These are phyloP conservation scores for Echium plantagineum DNA, from an alignment of 257 asterid genomes.

Conservation along the genomic window DNA sequence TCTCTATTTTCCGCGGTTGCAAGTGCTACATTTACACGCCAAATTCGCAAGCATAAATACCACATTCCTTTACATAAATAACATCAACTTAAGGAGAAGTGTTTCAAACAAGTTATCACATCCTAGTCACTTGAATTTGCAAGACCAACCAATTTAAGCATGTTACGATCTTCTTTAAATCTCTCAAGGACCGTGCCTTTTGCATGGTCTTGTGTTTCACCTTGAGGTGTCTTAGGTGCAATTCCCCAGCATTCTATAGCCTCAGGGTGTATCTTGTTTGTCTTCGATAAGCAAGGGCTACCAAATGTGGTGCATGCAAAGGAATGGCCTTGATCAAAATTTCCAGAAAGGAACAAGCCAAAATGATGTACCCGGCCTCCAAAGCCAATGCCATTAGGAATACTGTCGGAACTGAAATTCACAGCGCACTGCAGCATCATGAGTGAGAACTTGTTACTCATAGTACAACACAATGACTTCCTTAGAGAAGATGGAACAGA, in stretches of 20 bases:
- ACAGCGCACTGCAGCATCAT: conserved; percentile 64
- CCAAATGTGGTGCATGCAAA: conserved; percentile 72
- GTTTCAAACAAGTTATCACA: conserved; percentile 9
- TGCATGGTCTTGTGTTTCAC: conserved; percentile 25
- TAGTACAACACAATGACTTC: neutral
- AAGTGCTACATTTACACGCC: too few relatives aligned
- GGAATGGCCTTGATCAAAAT: conserved; percentile 73
- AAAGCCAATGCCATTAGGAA: conserved; percentile 91
- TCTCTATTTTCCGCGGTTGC: too few relatives aligned
- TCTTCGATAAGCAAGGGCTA: conserved; percentile 60
- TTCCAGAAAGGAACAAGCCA: conserved; percentile 71
- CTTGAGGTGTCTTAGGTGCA: conserved; percentile 22
- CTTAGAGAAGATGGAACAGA: neutral
- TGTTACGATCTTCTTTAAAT: conserved; percentile 78
- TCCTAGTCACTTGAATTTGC: conserved; percentile 57
- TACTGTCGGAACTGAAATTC: conserved; percentile 83
- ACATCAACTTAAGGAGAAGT: neutral
- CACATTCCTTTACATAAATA: too few relatives aligned
- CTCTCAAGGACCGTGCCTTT: conserved; percentile 71
- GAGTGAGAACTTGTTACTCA: neutral
- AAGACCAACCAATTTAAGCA: conserved; percentile 89
- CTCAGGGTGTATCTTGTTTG: conserved; percentile 38
- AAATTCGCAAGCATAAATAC: too few relatives aligned
- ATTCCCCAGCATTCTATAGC: conserved; percentile 87
- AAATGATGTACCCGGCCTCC: conserved; percentile 70